Conservation (phyloP, 106 monocot genomes). For the Dendrobium nobile region DNA sequence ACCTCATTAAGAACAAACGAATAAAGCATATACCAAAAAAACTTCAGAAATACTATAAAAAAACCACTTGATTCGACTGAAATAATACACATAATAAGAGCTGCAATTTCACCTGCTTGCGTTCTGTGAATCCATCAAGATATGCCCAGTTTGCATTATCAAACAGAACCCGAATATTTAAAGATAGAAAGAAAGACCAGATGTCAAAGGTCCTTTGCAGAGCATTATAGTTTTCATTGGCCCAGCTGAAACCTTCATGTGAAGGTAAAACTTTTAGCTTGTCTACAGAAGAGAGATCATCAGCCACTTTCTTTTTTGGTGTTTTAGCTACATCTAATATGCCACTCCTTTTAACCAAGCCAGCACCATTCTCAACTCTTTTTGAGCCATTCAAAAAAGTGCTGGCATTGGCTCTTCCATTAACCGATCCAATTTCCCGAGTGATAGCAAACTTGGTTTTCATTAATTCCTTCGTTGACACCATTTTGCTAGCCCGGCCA, state of each 20-base stretch:
- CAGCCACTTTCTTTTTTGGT: constrained; percentile 1
- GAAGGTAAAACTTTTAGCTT: constrained; percentile 65
- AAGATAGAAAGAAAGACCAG: constrained; percentile 76
- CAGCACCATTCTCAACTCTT: constrained; percentile 31
- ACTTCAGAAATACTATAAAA: not conserved
- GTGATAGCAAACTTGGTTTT: constrained; percentile 14
- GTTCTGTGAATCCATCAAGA: constrained; percentile 66
- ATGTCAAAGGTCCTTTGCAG: constrained; percentile 74
- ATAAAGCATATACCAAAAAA: not conserved
- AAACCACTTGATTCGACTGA: not conserved
- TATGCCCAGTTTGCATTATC: constrained; percentile 95
- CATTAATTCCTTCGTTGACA: constrained; percentile 43
- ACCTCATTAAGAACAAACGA: not conserved
- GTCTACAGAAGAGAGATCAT: constrained; percentile 34
- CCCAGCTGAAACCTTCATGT: constrained; percentile 89
- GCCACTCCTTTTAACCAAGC: constrained; percentile 27
- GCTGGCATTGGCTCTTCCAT: not conserved
- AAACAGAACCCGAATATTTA: constrained; percentile 51
- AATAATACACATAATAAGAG: not conserved
- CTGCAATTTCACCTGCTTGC: constrained; percentile 61
- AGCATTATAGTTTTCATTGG: constrained; percentile 70
- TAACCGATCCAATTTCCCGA: constrained; percentile 8
- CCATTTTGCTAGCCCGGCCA: constrained; percentile 43
- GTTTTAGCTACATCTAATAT: constrained; percentile 39
- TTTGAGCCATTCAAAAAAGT: constrained; percentile 31